Base-by-base conservation (phyloP, 768 basidiomycete species). In the Hysterangium stoloniferum region DNA sequence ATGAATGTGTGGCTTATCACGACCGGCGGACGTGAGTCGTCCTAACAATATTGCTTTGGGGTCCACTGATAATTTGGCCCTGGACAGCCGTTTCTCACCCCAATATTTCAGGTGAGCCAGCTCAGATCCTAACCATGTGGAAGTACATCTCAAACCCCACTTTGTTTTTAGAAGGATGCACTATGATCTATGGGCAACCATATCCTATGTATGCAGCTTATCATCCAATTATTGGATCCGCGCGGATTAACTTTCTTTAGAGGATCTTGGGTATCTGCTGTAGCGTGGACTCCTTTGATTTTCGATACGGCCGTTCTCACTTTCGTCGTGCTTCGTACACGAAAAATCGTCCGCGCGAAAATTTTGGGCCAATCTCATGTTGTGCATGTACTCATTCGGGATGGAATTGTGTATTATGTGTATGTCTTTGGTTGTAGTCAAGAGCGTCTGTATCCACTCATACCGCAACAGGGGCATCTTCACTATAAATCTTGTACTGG, bases 401-500 rank as follows among this genome's bases (percentile, higher is more conserved):
- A 51, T 31, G 49, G 49, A 41, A 24, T 51, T 11, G 43, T 41
- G 40, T 51, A 51, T 31, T 51, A 51, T 33, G 43, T n/a, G 49
- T 51, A 28, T 13, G 35, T 36, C 19, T 19, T 4, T 9, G 12
- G 28, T 22, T 38, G 3, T 19, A 27, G n/a, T 5, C 7, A 3
- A 24, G 31, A 9, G 22, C n/a, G n/a, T 28, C 48, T 13, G 28
- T 49, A 19, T 13, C n/a, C n/a, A n/a, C 36, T 50, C 12, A 31
- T 6, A 31, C 4, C 9, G 8, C 33, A n/a, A 7, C 22, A 74
- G 70, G 40, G 59, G 66, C 6, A 69, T 73, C 13, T 73, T 66
- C 42, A 27, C 56, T n/a, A 57, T 71, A 4, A 73, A 71, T 6
- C 52, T 71, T 20, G 54, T 63, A 6, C 56, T 74, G 0, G 67